A percentile compares a stretch with the other conserved stretches of the same genome.
Evolutionary conservation across 148 eudicot species (phyloP).

Genomic region (Rhododendron williamsianum): DNA sequence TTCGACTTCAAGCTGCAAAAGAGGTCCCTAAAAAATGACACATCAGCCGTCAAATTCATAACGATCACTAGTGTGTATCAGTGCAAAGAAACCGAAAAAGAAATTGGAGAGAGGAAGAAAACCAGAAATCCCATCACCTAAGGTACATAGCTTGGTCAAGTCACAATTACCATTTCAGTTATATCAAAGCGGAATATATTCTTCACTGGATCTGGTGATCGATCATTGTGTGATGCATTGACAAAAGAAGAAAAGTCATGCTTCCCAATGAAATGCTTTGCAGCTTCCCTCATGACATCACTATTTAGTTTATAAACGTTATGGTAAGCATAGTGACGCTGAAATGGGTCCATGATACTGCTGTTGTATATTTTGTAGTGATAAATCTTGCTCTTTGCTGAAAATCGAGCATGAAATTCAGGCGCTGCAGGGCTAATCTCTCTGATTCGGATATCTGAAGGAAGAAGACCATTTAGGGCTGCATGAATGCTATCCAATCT

Average conservation of each 20-base stretch:
- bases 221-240: constrained; percentile 59
- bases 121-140: not conserved
- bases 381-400: constrained; percentile 72
- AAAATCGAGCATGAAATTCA: constrained; percentile 89
- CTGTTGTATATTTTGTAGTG: constrained; percentile 72
- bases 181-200: constrained; percentile 61
- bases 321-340: constrained; percentile 60
- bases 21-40: constrained; percentile 57
- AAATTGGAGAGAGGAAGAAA: not conserved
- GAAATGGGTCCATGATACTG: constrained; percentile 75
- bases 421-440: constrained; percentile 73
- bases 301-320: constrained; percentile 64
- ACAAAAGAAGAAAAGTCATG: constrained; percentile 81
- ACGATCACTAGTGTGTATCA: not conserved
- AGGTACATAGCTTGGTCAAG: constrained; percentile 2
- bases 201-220: constrained; percentile 61
- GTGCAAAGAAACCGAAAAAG: not conserved
- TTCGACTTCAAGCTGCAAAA: constrained; percentile 87
- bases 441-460: constrained; percentile 73
- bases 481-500: constrained; percentile 63
- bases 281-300: constrained; percentile 66
- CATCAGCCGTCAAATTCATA: constrained; percentile 3
- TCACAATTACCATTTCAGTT: constrained; percentile 56
- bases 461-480: constrained; percentile 87
- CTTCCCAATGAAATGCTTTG: constrained; percentile 59